Evolutionary conservation across 495 filamentous ascomycete genomes (phyloP).

Genomic region (Wilcoxina mikolae): DNA sequence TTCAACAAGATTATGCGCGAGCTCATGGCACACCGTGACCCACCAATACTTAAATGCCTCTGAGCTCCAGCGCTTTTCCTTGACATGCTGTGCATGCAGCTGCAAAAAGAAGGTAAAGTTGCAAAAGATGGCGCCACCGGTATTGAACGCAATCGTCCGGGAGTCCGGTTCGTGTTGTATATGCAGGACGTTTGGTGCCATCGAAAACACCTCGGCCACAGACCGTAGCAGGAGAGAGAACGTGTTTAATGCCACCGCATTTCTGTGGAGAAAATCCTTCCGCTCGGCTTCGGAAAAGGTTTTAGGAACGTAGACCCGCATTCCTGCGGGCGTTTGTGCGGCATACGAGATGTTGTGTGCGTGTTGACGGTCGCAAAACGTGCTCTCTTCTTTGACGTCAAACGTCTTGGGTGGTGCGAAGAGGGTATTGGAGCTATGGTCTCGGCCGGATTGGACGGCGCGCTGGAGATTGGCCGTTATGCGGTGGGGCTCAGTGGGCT

Average conservation of each 20-base stretch:
- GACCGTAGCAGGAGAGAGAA: conserved; percentile 62
- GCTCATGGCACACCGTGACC: conserved; percentile 77
- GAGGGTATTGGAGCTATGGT: conserved; percentile 56
- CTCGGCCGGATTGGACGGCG: conserved; percentile 65
- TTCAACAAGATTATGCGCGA: conserved; percentile 80
- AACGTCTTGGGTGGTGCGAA: conserved; percentile 57
- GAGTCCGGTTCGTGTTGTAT: conserved; percentile 73
- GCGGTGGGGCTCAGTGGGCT: conserved; percentile 41
- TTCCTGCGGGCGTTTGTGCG: conserved; percentile 52
- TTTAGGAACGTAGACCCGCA: conserved; percentile 56
- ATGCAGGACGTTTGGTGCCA: conserved; percentile 49
- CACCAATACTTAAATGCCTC: conserved; percentile 81
- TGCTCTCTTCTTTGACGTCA: conserved; percentile 64
- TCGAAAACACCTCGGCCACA: conserved; percentile 51
- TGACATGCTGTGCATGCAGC: conserved; percentile 44
- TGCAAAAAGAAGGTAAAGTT: conserved; percentile 78
- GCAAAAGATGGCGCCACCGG: conserved; percentile 73
- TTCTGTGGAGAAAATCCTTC: conserved; percentile 45
- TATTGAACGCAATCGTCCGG: conserved; percentile 85
- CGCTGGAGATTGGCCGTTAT: conserved; percentile 54
- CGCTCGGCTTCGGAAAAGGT: conserved; percentile 41
- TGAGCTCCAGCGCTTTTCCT: conserved; percentile 32
- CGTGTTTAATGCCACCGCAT: conserved; percentile 46
- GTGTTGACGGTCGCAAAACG: conserved; percentile 71
- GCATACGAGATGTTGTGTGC: conserved; percentile 66